A percentile compares a stretch with the other conserved stretches of the same genome.
These are phyloP conservation scores for Mimosa bimucronata DNA, from an alignment of 306 rosid genomes.

Conservation along the genomic window DNA sequence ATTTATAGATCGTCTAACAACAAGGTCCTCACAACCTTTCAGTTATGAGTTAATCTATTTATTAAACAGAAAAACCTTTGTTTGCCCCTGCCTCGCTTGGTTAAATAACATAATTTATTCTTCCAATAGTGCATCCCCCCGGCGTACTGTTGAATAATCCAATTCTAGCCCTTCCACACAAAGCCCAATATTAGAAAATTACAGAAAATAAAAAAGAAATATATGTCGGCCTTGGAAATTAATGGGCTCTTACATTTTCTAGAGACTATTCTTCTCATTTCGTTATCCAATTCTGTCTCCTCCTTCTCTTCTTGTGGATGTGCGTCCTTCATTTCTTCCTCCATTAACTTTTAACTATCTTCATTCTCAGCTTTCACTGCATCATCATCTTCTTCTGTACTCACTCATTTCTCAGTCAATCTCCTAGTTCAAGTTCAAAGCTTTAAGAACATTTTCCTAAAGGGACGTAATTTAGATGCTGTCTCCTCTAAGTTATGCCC, in stretches of 20 bases:
- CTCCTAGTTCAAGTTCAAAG: not conserved
- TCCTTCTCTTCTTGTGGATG: conserved; percentile 5
- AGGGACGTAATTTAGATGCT: not conserved
- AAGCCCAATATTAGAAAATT: not conserved
- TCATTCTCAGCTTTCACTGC: not conserved
- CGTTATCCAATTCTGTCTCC: conserved; percentile 23
- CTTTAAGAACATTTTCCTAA: not conserved
- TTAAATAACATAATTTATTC: too few relatives aligned
- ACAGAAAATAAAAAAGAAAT: not conserved
- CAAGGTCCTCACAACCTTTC: too few relatives aligned
- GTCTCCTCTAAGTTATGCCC: conserved; percentile 24
- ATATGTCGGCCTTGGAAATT: not conserved
- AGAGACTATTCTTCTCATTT: too few relatives aligned
- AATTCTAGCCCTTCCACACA: too few relatives aligned
- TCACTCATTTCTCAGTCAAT: conserved; percentile 8
- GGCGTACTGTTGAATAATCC: too few relatives aligned
- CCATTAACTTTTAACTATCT: not conserved
- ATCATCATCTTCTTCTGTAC: not conserved
- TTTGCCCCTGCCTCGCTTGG: too few relatives aligned
- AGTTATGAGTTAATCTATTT: too few relatives aligned
- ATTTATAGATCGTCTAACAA: too few relatives aligned
- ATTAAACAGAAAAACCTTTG: too few relatives aligned
- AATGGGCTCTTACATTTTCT: not conserved
- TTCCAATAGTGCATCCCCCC: too few relatives aligned
- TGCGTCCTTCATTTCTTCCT: conserved; percentile 5